phyloP scores from a whole-genome alignment of 139 green algal genomes.

The Trebouxia sp. region DNA sequence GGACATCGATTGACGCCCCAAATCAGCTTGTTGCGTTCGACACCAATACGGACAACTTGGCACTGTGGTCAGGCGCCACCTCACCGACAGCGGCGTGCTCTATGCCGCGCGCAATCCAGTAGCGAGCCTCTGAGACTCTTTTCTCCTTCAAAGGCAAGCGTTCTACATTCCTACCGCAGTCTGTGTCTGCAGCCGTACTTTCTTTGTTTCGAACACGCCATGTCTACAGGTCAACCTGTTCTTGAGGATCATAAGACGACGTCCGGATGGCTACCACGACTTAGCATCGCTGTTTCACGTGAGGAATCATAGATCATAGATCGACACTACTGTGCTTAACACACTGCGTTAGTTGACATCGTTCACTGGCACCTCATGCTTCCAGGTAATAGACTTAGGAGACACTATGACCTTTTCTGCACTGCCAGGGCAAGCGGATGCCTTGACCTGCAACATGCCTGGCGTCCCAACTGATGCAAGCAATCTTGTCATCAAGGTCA shows the following conservation, averaged over 20 bases:
- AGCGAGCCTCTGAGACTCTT: slow-evolving; percentile 52
- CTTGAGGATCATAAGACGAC: slow-evolving; percentile 77
- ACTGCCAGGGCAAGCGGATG: slow-evolving; percentile 60
- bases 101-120: neutral
- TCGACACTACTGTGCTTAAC: neutral
- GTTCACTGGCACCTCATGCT: too few species aligned
- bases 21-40: neutral
- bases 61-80: too few species aligned
- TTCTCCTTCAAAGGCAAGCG: slow-evolving; percentile 80
- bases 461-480: slow-evolving; percentile 88
- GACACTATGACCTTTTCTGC: slow-evolving; percentile 84
- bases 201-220: too few species aligned
- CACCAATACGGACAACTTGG: neutral
- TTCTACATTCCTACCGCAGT: neutral
- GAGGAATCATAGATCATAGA: slow-evolving; percentile 12
- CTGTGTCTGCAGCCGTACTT: neutral
- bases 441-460: slow-evolving; percentile 76
- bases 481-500: slow-evolving; percentile 94
- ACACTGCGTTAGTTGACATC: too few species aligned
- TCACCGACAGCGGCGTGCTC: neutral
- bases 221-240: slow-evolving; percentile 96
- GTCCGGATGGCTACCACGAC: slow-evolving; percentile 97
- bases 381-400: slow-evolving; percentile 93
- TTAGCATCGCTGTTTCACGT: slow-evolving; percentile 97
- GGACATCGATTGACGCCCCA: neutral